A percentile compares a stretch with the other conserved stretches of the same genome.
phyloP scores from a whole-genome alignment of 1,284 basidiomycete species.

The Irpex rosettiformis region DNA sequence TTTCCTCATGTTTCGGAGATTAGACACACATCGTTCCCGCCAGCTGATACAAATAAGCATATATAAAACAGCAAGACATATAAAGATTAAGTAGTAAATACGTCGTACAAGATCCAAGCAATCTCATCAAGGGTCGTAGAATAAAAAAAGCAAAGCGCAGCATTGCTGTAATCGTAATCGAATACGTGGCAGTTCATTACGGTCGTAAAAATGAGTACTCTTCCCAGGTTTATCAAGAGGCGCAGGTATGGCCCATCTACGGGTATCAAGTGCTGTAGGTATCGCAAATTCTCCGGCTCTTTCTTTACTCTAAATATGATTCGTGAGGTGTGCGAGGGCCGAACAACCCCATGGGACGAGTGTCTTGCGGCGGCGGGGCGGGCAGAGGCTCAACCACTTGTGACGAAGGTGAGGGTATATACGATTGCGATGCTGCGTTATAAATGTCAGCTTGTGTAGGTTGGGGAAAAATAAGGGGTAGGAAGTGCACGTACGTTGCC shows the following conservation, averaged over 20 bases:
- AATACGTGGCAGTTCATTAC: neutral
- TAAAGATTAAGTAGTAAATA: neutral
- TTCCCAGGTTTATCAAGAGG: neutral
- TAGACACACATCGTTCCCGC: too few species aligned
- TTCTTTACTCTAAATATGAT: slow-evolving; percentile 23
- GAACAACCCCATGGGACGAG: slow-evolving; percentile 56
- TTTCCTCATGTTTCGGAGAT: too few species aligned
- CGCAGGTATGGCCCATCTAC: neutral
- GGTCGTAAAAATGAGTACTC: neutral
- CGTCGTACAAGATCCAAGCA: neutral
- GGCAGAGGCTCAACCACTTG: slow-evolving; percentile 48
- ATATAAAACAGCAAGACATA: neutral
- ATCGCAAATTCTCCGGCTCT: neutral
- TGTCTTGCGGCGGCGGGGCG: slow-evolving; percentile 37
- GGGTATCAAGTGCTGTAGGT: neutral
- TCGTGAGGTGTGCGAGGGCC: slow-evolving; percentile 55
- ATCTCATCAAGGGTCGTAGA: neutral
- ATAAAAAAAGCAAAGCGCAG: neutral
- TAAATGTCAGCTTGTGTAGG: neutral
- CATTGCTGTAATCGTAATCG: neutral
- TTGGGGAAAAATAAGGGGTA: neutral
- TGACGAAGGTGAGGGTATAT: slow-evolving; percentile 8
- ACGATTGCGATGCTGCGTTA: slow-evolving; percentile 3
- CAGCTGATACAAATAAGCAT: too few species aligned
- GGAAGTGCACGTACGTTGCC: slow-evolving; percentile 55